Evolutionary conservation across 2,329 filamentous ascomycete genomes (phyloP).

Genomic region (Aureobasidium sp.): DNA sequence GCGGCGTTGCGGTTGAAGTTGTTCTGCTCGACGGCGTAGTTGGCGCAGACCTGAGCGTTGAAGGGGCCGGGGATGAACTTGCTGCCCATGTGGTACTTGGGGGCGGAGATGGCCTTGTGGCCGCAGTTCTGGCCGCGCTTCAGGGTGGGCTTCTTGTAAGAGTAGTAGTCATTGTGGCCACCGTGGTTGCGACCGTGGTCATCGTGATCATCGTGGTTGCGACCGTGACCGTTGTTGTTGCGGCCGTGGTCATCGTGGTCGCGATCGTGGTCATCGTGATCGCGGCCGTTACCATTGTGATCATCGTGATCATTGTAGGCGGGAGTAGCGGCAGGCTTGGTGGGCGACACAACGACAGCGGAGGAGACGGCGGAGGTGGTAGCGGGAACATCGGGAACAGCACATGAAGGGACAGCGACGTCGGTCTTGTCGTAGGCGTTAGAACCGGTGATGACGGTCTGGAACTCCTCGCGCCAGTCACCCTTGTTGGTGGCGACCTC

Average conservation of each 20-base stretch:
- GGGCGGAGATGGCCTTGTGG: conserved; percentile 14
- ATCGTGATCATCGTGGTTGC: no score
- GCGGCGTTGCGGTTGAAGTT: conserved; percentile 15
- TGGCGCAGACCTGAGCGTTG: conserved; percentile 19
- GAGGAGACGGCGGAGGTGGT: neutral
- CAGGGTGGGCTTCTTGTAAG: conserved; percentile 6
- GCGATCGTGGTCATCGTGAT: no score
- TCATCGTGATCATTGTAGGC: no score
- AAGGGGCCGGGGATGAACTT: conserved; percentile 22
- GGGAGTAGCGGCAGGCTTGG: neutral
- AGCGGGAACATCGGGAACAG: neutral
- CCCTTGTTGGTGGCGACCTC: conserved; percentile 23
- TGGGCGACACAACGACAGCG: neutral
- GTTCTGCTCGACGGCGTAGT: conserved; percentile 20
- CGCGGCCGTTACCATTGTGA: no score
- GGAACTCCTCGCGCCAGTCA: conserved; percentile 21
- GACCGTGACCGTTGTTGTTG: no score
- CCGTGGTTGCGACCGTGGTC: no score
- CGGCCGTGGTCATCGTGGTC: no score
- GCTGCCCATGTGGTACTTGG: conserved; percentile 15
- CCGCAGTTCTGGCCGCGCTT: conserved; percentile 20
- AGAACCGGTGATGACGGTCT: conserved; percentile 23
- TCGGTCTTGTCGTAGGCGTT: conserved; percentile 24
- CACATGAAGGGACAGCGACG: conserved; percentile 12
- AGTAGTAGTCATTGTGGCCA: no score